Percentiles rank a stretch among this genome's conserved stretches.
Conservation (phyloP, 1,284 basidiomycete species). For the Ustilago lituana region DNA sequence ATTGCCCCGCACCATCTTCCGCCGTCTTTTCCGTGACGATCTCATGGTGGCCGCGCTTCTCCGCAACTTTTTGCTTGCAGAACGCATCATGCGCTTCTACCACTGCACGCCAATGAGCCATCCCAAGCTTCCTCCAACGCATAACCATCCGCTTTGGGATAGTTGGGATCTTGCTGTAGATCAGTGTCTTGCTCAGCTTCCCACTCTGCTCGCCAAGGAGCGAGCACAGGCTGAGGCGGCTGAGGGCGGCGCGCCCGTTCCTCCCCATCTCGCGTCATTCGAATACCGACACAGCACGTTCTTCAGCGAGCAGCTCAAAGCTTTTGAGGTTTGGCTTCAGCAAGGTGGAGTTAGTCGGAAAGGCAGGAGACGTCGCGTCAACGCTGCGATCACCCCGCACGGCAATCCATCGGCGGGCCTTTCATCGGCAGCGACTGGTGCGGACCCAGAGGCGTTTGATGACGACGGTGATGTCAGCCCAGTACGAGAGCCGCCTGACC, state of each 20-base stretch:
- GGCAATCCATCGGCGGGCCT: constrained; percentile 44
- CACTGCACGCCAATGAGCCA: constrained; percentile 95
- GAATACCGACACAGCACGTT: constrained; percentile 88
- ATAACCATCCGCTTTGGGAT: constrained; percentile 94
- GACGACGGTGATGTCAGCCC: constrained; percentile 71
- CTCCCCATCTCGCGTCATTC: constrained; percentile 67
- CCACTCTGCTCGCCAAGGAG: constrained; percentile 79
- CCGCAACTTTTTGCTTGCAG: constrained; percentile 94
- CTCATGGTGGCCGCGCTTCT: constrained; percentile 94
- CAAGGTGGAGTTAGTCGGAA: constrained; percentile 68
- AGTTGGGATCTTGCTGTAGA: constrained; percentile 98
- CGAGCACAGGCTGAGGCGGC: constrained; percentile 70
- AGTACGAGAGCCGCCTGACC: constrained; percentile 82
- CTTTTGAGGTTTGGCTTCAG: constrained; percentile 94
- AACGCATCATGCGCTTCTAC: constrained; percentile 98
- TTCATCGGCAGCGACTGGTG: constrained; percentile 33
- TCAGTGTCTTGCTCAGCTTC: constrained; percentile 90
- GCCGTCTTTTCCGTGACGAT: constrained; percentile 92
- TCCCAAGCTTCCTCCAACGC: constrained; percentile 89
- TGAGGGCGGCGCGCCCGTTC: constrained; percentile 64
- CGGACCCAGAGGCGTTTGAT: constrained; percentile 67
- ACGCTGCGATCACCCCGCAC: constrained; percentile 46
- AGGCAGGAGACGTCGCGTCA: constrained; percentile 55
- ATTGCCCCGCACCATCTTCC: constrained; percentile 91
- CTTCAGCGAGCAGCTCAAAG: constrained; percentile 94